Percentiles rank a stretch among this genome's conserved stretches.
phyloP scores from a whole-genome alignment of 768 basidiomycete species.

The Cystobasidium tubakii region DNA sequence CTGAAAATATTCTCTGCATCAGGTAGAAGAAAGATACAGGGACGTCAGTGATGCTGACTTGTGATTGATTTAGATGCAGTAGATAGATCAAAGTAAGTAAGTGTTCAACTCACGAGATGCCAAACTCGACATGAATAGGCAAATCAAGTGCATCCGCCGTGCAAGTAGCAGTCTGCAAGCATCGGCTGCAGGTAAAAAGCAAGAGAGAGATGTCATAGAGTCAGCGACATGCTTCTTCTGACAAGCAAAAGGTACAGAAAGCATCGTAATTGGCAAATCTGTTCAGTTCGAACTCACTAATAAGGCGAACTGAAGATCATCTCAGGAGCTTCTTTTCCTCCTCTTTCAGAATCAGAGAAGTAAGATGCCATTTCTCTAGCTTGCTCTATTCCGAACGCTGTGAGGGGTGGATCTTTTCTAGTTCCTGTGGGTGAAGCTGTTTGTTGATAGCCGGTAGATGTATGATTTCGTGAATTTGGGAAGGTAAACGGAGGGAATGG shows the following conservation, averaged over 20 bases:
- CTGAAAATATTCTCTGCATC: slow-evolving; percentile 30
- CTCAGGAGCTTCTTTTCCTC: slow-evolving; percentile 7
- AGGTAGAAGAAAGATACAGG: too few species aligned
- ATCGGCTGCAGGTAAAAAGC: slow-evolving; percentile 9
- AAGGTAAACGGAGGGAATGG: too few species aligned
- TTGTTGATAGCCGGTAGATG: too few species aligned
- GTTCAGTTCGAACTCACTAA: slow-evolving; percentile 6
- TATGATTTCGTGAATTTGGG: too few species aligned
- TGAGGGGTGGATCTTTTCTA: slow-evolving; percentile 22
- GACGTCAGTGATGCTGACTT: too few species aligned
- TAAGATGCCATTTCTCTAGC: slow-evolving; percentile 22
- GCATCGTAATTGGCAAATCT: too few species aligned
- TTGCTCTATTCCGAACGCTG: slow-evolving; percentile 22
- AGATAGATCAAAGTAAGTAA: too few species aligned
- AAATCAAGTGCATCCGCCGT: slow-evolving; percentile 23
- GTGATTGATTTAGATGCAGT: too few species aligned
- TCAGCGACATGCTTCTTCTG: too few species aligned
- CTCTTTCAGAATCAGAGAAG: slow-evolving; percentile 7
- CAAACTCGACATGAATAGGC: slow-evolving; percentile 32
- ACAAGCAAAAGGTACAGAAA: too few species aligned
- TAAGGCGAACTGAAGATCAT: slow-evolving; percentile 17
- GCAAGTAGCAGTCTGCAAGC: slow-evolving; percentile 24
- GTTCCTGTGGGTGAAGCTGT: slow-evolving; percentile 23
- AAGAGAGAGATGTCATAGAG: too few species aligned
- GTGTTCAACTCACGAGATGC: slow-evolving; percentile 32